Conservation (phyloP, 139 green algal genomes). For the Picochlorum sp. region DNA sequence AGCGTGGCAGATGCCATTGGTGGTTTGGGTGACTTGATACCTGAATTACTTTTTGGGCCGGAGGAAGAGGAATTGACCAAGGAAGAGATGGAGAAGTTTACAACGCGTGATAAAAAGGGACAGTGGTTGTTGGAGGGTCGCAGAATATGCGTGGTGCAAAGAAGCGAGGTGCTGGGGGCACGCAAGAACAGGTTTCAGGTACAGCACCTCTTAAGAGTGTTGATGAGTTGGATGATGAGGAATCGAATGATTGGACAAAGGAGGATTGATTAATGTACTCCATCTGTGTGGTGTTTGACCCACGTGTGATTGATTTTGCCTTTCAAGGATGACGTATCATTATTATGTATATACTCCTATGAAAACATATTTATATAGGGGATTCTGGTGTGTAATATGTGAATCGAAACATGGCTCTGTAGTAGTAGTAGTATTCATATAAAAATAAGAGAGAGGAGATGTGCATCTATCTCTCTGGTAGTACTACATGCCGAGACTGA, state of each 20-base stretch:
- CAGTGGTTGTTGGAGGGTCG: slow-evolving; percentile 7
- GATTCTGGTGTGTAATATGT: no score
- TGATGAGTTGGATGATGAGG: slow-evolving; percentile 1
- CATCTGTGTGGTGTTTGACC: background rate
- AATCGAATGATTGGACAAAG: slow-evolving; percentile 12
- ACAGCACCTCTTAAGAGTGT: background rate
- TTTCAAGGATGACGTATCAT: background rate
- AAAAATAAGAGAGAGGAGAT: no score
- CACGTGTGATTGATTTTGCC: background rate
- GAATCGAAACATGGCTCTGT: no score
- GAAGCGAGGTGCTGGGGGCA: background rate
- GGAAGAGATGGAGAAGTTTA: background rate
- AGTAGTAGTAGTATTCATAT: no score
- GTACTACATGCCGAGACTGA: no score
- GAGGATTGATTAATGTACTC: background rate
- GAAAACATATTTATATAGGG: no score
- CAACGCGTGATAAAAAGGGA: background rate
- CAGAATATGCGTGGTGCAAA: slow-evolving; percentile 5
- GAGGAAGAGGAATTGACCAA: slow-evolving; percentile 3
- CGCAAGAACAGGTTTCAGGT: background rate
- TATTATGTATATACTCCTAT: no score
- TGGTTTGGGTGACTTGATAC: slow-evolving; percentile 12
- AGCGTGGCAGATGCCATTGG: slow-evolving; percentile 9
- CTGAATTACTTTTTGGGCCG: background rate
- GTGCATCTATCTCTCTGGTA: no score